Evolutionary conservation across 176 grass and related monocot genomes (phyloP).

Genomic region (Phyllostachys edulis): DNA sequence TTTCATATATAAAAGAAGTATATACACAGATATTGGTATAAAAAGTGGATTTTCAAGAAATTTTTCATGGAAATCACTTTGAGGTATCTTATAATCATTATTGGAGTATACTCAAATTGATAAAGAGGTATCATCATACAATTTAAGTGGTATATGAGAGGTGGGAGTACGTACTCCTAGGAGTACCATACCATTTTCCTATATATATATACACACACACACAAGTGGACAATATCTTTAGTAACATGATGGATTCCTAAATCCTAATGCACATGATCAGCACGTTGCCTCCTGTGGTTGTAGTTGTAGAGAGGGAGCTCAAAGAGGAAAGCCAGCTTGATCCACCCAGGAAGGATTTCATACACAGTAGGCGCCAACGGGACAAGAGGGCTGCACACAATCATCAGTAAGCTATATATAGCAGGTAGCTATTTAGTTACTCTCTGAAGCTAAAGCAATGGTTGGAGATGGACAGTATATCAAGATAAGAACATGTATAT

Average conservation of each 20-base stretch:
- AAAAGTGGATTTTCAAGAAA: too few relatives aligned
- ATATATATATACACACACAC: too few relatives aligned
- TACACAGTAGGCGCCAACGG: constrained; percentile 47
- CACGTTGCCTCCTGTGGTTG: background rate
- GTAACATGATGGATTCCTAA: background rate
- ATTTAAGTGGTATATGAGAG: too few relatives aligned
- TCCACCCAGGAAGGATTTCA: constrained; percentile 42
- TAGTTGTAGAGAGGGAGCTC: constrained; percentile 54
- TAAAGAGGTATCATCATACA: too few relatives aligned
- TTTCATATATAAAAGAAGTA: too few relatives aligned
- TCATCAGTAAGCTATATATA: background rate
- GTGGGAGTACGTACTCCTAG: too few relatives aligned
- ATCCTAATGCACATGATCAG: background rate
- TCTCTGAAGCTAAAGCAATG: background rate
- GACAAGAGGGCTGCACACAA: constrained; percentile 50
- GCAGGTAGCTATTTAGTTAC: background rate
- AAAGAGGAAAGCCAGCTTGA: constrained; percentile 56
- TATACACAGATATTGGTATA: too few relatives aligned
- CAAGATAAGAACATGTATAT: background rate
- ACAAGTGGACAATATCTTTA: background rate
- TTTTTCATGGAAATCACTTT: too few relatives aligned
- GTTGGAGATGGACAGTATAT: background rate
- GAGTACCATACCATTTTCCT: too few relatives aligned
- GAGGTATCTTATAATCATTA: too few relatives aligned
- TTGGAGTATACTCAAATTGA: too few relatives aligned